A percentile compares a stretch with the other conserved stretches of the same genome.
Conservation (phyloP, 2,329 filamentous ascomycete species). For the Paecilomyces sp. region DNA sequence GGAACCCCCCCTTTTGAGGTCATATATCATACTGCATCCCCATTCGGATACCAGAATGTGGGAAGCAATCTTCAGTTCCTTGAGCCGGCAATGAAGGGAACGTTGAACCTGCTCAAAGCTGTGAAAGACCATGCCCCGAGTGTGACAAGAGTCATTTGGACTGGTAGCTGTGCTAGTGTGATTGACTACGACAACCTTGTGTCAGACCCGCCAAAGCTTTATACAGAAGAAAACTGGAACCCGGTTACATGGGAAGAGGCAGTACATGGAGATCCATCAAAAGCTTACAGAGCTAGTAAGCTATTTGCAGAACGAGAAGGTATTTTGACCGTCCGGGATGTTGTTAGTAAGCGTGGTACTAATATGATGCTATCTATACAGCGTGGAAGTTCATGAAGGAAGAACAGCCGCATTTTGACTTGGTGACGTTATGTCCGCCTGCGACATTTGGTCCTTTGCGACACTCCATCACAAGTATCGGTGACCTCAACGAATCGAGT, state of each 20-base stretch:
- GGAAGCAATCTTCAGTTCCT: constrained; percentile 2
- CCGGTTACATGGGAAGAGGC: constrained; percentile 23
- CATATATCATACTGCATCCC: constrained; percentile 4
- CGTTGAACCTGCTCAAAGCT: constrained; percentile 3
- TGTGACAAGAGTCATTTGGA: constrained; percentile 7
- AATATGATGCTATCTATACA: constrained; percentile 1
- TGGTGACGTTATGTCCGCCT: constrained; percentile 39
- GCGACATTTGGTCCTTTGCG: constrained; percentile 40
- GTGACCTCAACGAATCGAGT: constrained; percentile 37
- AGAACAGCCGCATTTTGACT: constrained; percentile 30
- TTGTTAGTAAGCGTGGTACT: background rate
- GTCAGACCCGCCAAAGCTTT: constrained; percentile 5
- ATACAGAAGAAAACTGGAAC: constrained; percentile 23
- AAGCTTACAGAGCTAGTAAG: constrained; percentile 25
- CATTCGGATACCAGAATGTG: constrained; percentile 1
- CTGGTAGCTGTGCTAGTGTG: constrained; percentile 7
- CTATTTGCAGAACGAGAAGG: constrained; percentile 21
- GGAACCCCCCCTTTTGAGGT: background rate
- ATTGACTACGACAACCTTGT: constrained; percentile 6
- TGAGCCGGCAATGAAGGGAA: constrained; percentile 3
- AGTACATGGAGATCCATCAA: background rate
- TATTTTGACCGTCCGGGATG: constrained; percentile 1
- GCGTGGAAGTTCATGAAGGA: constrained; percentile 26
- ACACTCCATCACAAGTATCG: constrained; percentile 27
- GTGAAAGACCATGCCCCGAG: constrained; percentile 5